Evolutionary conservation across 495 filamentous ascomycete genomes (phyloP), one percentile per base, ranked within the genome.

Genomic region (Talaromyces proteolyticus): DNA sequence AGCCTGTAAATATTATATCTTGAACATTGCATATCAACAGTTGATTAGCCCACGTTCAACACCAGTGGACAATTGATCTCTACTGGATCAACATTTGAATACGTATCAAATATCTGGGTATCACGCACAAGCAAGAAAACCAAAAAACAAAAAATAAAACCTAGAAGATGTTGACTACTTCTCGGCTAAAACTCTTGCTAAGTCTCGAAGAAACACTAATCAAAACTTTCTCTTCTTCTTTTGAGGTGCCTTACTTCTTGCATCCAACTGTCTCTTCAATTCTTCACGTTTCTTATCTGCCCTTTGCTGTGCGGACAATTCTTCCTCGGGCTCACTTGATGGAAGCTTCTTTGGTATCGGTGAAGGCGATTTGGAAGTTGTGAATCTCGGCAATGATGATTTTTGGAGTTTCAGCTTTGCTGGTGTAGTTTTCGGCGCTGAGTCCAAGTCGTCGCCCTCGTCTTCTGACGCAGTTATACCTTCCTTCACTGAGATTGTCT

Each of bases 161-260:
- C 29, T 34, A 14, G 4, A n/a, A n/a, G n/a, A n/a, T n/a, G n/a
- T n/a, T n/a, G n/a, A n/a, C n/a, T n/a, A n/a, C n/a, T n/a, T n/a
- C n/a, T n/a, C n/a, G n/a, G n/a, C n/a, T 4, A 8, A 34, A 34
- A 34, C 14, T 8, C 4, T 14, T 14, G 29, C 29, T 34, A 34
- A 14, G 8, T 2, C 14, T 34, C 29, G 14, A 34, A 29, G 14
- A 34, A 14, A 34, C 8, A 34, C 4, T 14, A 34, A 34, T 66
- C 57, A 82, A 54, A 81, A 90, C 47, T 76, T 85, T 45, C 85
- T 72, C 60, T 86, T 90, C 67, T 86, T 88, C 61, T 76, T 79
- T 11, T 74, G 74, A 6, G 72, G 77, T n/a, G 75, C 78, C 18
- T 81, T 78, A n/a, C 72, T 76, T 55, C 82, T 83, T 54, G 62